Evolutionary conservation across 2,329 filamentous ascomycete species (phyloP).

Genomic region (Thelonectria olida): DNA sequence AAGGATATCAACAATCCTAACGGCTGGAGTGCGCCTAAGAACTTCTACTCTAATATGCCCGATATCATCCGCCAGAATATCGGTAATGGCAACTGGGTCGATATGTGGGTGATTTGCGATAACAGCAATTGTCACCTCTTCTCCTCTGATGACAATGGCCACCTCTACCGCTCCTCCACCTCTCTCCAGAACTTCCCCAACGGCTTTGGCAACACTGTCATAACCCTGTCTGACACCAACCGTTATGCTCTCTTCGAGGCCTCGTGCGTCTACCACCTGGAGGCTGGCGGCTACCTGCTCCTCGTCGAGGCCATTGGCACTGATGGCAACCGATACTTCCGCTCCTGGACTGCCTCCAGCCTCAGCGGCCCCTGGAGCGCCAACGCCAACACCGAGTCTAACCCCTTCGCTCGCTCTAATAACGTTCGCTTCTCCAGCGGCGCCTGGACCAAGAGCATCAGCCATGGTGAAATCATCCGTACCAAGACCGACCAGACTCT

Average conservation of each 20-base stretch:
- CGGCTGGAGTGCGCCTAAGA: constrained; percentile 8
- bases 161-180: constrained; percentile 6
- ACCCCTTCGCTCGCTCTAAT: constrained; percentile 6
- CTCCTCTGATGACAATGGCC: constrained; percentile 12
- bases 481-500: constrained; percentile 4
- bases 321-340: constrained; percentile 8
- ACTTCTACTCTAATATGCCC: background rate
- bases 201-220: background rate
- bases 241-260: constrained; percentile 4
- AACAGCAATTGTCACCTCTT: background rate
- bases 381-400: background rate
- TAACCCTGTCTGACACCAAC: constrained; percentile 10
- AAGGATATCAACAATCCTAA: constrained; percentile 2
- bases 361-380: background rate
- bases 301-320: constrained; percentile 8
- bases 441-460: constrained; percentile 11
- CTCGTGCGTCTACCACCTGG: constrained; percentile 1
- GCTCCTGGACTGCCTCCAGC: constrained; percentile 4
- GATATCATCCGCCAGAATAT: constrained; percentile 7
- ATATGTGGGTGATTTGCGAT: constrained; percentile 16
- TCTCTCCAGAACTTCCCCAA: constrained; percentile 1
- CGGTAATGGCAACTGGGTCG: constrained; percentile 9
- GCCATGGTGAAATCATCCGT: constrained; percentile 5
- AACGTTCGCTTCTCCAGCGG: background rate
- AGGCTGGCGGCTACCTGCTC: constrained; percentile 5